Evolutionary conservation across 2,329 filamentous ascomycete genomes (phyloP).

Genomic region (Ophiostoma australiae): DNA sequence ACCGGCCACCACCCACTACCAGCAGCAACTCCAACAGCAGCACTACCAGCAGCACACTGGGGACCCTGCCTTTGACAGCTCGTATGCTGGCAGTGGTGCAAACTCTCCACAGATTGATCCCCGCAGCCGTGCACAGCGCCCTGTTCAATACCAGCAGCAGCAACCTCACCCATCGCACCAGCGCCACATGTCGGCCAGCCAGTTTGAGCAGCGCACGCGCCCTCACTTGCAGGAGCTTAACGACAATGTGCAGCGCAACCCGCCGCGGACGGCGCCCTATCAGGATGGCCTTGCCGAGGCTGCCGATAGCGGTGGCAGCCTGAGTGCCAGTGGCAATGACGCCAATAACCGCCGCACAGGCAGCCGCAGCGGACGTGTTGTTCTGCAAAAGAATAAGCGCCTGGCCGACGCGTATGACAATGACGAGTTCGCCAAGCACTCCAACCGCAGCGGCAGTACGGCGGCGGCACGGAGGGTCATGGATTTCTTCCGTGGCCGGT

Average conservation of each 20-base stretch:
- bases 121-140: neutral
- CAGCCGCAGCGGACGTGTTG: conserved; percentile 40
- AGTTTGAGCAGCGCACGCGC: conserved; percentile 17
- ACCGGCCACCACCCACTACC: conserved; percentile 31
- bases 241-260: conserved; percentile 42
- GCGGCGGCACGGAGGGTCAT: conserved; percentile 89
- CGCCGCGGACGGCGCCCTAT: conserved; percentile 42
- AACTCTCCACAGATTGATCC: neutral
- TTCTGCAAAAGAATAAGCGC: conserved; percentile 79
- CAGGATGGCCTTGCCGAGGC: neutral
- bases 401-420: conserved; percentile 87
- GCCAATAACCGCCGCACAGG: conserved; percentile 23
- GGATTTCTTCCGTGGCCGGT: conserved; percentile 93
- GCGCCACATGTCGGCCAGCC: conserved; percentile 21
- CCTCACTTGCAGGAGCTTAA: conserved; percentile 35
- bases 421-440: conserved; percentile 54
- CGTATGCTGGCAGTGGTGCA: neutral
- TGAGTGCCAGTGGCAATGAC: conserved; percentile 40
- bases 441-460: conserved; percentile 72
- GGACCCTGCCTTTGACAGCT: neutral
- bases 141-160: conserved; percentile 21
- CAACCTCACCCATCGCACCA: conserved; percentile 29
- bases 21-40: conserved; percentile 33
- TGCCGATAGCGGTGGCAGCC: conserved; percentile 37
- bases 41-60: conserved; percentile 19